Conservation (phyloP, 108 stramenopile species). For the Cyclotella kingstonii region DNA sequence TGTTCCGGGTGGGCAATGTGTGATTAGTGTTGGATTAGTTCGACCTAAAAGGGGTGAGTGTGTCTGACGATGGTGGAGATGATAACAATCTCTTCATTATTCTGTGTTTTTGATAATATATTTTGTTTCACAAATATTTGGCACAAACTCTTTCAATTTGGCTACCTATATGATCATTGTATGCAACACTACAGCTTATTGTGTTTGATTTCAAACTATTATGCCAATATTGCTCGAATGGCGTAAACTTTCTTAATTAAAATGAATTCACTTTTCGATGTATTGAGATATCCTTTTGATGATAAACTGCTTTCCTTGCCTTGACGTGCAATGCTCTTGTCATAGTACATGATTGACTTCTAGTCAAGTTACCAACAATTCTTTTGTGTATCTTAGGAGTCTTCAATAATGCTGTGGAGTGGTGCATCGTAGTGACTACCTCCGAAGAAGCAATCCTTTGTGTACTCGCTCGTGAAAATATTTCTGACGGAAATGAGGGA, state of each 20-base stretch:
- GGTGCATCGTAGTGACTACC: constrained; percentile 90
- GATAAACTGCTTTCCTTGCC: no score
- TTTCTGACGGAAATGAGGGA: background rate
- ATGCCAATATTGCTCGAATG: no score
- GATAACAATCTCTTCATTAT: background rate
- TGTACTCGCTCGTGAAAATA: constrained; percentile 51
- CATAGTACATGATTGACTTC: background rate
- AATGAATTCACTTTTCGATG: no score
- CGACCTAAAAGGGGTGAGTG: constrained; percentile 74
- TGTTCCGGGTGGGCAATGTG: constrained; percentile 78
- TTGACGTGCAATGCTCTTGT: background rate
- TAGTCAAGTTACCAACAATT: background rate
- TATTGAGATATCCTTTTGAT: no score
- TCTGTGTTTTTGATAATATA: constrained; percentile 2
- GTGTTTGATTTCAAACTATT: no score
- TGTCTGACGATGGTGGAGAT: background rate
- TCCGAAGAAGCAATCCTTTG: constrained; percentile 89
- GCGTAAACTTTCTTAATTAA: no score
- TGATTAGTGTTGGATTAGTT: constrained; percentile 80
- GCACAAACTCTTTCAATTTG: no score
- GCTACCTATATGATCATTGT: no score
- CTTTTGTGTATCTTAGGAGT: constrained; percentile 53
- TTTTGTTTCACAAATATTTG: constrained; percentile 3
- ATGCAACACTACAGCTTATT: no score
- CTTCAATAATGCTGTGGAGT: constrained; percentile 79